Evolutionary conservation across 305 asterid genomes (phyloP).

Genomic region (Lippia alba): DNA sequence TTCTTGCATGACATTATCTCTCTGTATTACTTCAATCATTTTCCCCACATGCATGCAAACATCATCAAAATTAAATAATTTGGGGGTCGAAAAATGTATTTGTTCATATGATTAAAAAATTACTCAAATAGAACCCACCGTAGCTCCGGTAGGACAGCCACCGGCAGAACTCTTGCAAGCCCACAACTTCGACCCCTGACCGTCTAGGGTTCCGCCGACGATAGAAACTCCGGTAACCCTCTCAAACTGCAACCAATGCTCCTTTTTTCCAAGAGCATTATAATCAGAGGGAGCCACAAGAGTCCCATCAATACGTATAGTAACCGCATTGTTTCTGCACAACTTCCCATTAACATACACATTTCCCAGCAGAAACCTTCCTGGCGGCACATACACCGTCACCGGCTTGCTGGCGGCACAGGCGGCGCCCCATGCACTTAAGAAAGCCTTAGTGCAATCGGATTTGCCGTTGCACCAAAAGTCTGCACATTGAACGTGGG

Average conservation of each 20-base stretch:
- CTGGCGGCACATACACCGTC: conserved; percentile 66
- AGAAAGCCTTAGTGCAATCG: conserved; percentile 58
- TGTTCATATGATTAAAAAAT: neutral
- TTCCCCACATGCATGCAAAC: conserved; percentile 27
- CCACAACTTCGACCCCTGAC: conserved; percentile 55
- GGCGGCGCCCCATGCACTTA: conserved; percentile 70
- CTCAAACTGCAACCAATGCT: conserved; percentile 52
- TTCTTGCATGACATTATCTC: too few species aligned
- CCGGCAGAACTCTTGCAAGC: conserved; percentile 61
- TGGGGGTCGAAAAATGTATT: neutral
- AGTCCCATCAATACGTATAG: conserved; percentile 54
- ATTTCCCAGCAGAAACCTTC: conserved; percentile 46
- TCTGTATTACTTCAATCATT: neutral
- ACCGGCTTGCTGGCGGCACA: conserved; percentile 55
- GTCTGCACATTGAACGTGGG: conserved; percentile 50
- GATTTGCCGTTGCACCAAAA: conserved; percentile 66
- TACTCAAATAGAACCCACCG: conserved; percentile 34
- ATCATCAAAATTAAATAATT: neutral
- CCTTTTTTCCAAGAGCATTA: conserved; percentile 39
- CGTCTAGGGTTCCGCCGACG: conserved; percentile 64
- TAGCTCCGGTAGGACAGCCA: conserved; percentile 56
- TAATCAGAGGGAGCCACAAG: conserved; percentile 55
- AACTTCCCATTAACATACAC: conserved; percentile 42
- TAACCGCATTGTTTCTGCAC: conserved; percentile 55
- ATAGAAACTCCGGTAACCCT: conserved; percentile 60